These are phyloP conservation scores for Filobasidium wieringae DNA, from an alignment of 768 basidiomycete species.

Conservation along the genomic window DNA sequence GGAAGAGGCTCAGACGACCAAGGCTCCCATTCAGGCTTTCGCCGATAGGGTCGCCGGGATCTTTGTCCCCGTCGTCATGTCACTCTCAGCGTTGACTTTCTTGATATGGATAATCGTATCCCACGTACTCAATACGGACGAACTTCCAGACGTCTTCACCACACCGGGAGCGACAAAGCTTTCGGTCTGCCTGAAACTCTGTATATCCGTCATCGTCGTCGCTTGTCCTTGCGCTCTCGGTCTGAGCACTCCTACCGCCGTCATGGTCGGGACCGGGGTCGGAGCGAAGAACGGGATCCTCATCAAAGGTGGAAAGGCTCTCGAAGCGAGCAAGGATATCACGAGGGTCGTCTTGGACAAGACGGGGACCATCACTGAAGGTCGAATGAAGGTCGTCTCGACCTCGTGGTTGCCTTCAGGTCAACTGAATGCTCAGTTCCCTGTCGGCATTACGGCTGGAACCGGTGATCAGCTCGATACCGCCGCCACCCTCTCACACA, in stretches of 20 bases:
- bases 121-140: constrained; percentile 44
- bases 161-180: constrained; percentile 66
- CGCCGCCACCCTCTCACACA: constrained; percentile 23
- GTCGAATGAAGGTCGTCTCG: constrained; percentile 72
- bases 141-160: constrained; percentile 73
- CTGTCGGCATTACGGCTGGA: constrained; percentile 2
- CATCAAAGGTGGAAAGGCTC: constrained; percentile 90
- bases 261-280: constrained; percentile 98
- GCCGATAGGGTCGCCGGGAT: constrained; percentile 87
- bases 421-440: neutral
- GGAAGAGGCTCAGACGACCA: constrained; percentile 93
- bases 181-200: constrained; percentile 86
- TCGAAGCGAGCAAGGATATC: constrained; percentile 78
- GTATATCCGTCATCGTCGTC: constrained; percentile 94
- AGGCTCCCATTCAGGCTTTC: constrained; percentile 95
- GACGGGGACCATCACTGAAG: constrained; percentile 91
- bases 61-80: constrained; percentile 86
- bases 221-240: constrained; percentile 97
- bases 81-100: constrained; percentile 70
- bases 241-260: constrained; percentile 89
- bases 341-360: constrained; percentile 83
- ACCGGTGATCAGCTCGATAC: constrained; percentile 22
- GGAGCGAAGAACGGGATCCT: constrained; percentile 94
- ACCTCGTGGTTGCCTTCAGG: constrained; percentile 53
- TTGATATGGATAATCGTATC: constrained; percentile 68